A percentile compares a stretch with the other conserved stretches of the same genome.
These are phyloP conservation scores for Buxus sempervirens DNA, from an alignment of 164 flowering plant species.

Conservation along the genomic window DNA sequence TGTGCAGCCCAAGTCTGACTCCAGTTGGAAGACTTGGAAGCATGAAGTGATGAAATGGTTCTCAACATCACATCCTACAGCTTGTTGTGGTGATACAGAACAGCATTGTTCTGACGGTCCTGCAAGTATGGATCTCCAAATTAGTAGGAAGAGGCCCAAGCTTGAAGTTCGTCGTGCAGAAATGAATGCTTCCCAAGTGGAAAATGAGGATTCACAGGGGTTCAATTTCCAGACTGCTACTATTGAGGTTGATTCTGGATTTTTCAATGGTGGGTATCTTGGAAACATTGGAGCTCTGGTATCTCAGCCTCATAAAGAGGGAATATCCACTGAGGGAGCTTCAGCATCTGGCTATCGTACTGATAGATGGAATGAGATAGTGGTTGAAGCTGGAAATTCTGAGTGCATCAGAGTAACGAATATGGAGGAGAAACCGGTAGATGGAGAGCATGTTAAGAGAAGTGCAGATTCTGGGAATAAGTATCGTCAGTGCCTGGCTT, in stretches of 20 bases:
- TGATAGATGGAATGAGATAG: constrained; percentile 57
- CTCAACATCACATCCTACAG: constrained; percentile 47
- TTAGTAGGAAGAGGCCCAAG: constrained; percentile 78
- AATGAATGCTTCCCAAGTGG: constrained; percentile 40
- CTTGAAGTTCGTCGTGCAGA: constrained; percentile 98
- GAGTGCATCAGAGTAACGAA: constrained; percentile 27
- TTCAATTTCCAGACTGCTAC: constrained; percentile 20
- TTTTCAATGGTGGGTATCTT: constrained; percentile 34
- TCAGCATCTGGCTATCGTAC: constrained; percentile 22
- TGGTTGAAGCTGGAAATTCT: constrained; percentile 49
- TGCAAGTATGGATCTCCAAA: constrained; percentile 30
- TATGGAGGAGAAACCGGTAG: constrained; percentile 34
- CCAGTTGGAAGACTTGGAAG: constrained; percentile 89
- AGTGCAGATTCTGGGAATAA: constrained; percentile 36
- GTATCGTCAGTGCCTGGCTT: constrained; percentile 75
- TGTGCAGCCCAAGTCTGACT: constrained; percentile 42
- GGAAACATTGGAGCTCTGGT: constrained; percentile 22
- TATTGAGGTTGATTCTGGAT: constrained; percentile 42
- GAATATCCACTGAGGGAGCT: constrained; percentile 21
- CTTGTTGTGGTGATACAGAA: constrained; percentile 33
- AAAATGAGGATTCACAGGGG: constrained; percentile 23
- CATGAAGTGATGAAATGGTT: constrained; percentile 80
- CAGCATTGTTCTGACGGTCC: constrained; percentile 35
- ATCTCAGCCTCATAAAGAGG: constrained; percentile 29
- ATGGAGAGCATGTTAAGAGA: constrained; percentile 28